These are phyloP conservation scores for Aureobasidium mangrovei DNA, from an alignment of 2,329 filamentous ascomycete genomes.

Conservation along the genomic window DNA sequence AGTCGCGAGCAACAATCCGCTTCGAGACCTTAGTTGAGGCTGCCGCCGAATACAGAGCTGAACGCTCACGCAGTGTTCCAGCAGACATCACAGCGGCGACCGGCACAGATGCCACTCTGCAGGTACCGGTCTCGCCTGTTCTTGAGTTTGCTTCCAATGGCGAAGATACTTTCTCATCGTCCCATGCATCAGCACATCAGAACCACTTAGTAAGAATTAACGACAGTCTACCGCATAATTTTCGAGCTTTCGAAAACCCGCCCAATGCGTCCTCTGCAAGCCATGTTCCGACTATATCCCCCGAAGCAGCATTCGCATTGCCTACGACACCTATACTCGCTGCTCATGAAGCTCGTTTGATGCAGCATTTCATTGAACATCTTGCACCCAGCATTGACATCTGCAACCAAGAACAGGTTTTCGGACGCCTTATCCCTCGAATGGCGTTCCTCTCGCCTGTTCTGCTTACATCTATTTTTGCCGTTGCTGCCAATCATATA, in stretches of 20 bases:
- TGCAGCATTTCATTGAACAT: constrained; percentile 27
- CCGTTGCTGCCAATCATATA: constrained; percentile 47
- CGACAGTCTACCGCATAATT: background rate
- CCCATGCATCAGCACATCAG: background rate
- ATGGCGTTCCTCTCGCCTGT: constrained; percentile 44
- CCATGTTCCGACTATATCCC: background rate
- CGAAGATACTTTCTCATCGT: background rate
- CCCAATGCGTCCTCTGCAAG: background rate
- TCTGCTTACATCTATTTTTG: constrained; percentile 50
- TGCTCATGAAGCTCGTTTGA: constrained; percentile 21
- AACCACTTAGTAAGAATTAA: background rate
- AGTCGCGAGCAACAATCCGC: background rate
- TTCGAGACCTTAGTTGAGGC: background rate
- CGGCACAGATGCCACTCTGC: background rate
- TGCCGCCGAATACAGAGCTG: background rate
- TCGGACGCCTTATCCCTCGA: constrained; percentile 46
- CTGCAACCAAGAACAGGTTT: constrained; percentile 34
- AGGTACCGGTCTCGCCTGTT: background rate
- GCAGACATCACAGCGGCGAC: background rate
- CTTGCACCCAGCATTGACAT: constrained; percentile 26
- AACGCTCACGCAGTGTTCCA: background rate
- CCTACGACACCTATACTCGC: background rate
- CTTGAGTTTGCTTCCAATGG: background rate
- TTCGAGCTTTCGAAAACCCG: background rate
- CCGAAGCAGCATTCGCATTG: background rate